A percentile compares a stretch with the other conserved stretches of the same genome.
These are phyloP conservation scores for Ascodesmis nigricans DNA, from an alignment of 495 filamentous ascomycete genomes.

Conservation along the genomic window DNA sequence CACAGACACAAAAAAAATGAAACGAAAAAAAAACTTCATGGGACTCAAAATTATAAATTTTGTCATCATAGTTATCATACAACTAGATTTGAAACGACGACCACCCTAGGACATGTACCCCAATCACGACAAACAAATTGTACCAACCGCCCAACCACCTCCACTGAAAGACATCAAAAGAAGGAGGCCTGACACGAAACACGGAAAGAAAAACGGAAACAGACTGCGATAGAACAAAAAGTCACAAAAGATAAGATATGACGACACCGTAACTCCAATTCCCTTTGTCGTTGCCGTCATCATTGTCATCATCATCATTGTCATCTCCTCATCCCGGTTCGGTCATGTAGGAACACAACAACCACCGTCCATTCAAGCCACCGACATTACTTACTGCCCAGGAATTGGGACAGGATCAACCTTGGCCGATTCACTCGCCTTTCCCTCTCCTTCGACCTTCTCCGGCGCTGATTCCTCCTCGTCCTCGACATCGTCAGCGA, in stretches of 20 bases:
- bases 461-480: slow-evolving; percentile 5
- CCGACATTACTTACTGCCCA: slow-evolving; percentile 4
- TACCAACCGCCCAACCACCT: no score
- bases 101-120: no score
- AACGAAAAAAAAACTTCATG: no score
- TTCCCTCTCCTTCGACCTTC: neutral
- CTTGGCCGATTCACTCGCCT: slow-evolving; percentile 2
- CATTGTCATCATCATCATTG: neutral
- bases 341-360: neutral
- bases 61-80: no score
- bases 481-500: slow-evolving; percentile 8
- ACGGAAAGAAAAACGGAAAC: neutral
- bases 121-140: no score
- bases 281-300: neutral
- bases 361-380: neutral
- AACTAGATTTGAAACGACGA: no score
- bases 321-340: neutral
- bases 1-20: no score
- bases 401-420: slow-evolving; percentile 7
- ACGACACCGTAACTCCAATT: slow-evolving; percentile 2
- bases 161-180: neutral
- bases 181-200: slow-evolving; percentile 1
- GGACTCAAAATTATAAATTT: no score
- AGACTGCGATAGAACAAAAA: neutral
- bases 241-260: neutral